Conservation (phyloP, 108 stramenopile genomes). For the Skeletonema tropicum region DNA sequence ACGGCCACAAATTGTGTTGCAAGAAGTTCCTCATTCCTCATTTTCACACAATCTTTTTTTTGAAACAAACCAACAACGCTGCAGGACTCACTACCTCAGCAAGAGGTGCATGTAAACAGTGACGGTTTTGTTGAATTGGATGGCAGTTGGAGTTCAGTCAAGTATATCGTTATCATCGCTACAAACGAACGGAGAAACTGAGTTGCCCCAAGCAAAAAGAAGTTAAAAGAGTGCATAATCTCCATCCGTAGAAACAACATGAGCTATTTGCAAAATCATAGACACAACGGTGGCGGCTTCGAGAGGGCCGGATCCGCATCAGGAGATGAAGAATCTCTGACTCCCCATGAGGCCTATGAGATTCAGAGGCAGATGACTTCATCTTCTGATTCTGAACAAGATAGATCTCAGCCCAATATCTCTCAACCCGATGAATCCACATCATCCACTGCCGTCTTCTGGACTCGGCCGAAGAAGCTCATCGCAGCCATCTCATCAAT, state of each 20-base stretch:
- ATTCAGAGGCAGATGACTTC: not conserved
- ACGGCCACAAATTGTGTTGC: too few species aligned
- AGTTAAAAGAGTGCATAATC: too few species aligned
- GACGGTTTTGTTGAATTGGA: too few species aligned
- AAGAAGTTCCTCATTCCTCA: too few species aligned
- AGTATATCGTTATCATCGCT: too few species aligned
- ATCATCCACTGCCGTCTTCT: not conserved
- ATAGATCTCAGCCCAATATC: not conserved
- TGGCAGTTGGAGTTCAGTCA: too few species aligned
- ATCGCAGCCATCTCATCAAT: not conserved
- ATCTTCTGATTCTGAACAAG: not conserved
- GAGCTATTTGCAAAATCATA: not conserved
- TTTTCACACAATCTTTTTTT: too few species aligned
- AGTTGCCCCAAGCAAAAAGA: not conserved
- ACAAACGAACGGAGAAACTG: too few species aligned
- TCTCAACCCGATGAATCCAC: not conserved
- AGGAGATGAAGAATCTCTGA: not conserved
- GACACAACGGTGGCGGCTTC: not conserved
- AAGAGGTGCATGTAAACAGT: too few species aligned
- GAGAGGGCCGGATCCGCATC: not conserved
- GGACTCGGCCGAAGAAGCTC: not conserved
- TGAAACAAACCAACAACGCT: too few species aligned
- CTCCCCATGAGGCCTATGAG: conserved; percentile 3
- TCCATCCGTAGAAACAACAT: not conserved
- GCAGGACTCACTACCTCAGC: too few species aligned